These are phyloP conservation scores for Saccharomyces hybrid DNA, from an alignment of 1,139 yeast species.

Conservation along the genomic window DNA sequence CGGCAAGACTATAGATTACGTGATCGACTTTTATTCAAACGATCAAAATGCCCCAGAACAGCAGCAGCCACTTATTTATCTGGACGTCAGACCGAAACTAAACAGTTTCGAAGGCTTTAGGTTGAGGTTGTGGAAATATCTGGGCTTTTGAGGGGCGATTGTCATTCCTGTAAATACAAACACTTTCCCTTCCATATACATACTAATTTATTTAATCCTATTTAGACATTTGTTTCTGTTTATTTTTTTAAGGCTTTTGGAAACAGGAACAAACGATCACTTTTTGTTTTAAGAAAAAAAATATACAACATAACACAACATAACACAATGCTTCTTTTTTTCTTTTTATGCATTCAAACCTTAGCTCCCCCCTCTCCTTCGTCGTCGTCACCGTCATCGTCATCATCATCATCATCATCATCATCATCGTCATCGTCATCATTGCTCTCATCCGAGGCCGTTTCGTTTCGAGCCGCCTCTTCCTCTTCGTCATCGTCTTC, in stretches of 20 bases:
- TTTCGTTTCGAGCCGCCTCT: conserved; percentile 1
- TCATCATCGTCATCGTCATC: conserved; percentile 1
- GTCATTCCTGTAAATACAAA: neutral
- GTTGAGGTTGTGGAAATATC: conserved; percentile 52
- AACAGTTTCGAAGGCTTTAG: conserved; percentile 73
- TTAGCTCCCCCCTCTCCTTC: neutral
- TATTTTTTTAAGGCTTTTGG: neutral
- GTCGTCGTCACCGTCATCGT: conserved; percentile 1
- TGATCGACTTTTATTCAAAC: conserved; percentile 78
- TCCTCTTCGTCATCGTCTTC: conserved; percentile 11
- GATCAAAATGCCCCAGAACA: conserved; percentile 36
- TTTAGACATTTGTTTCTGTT: neutral
- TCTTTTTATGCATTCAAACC: neutral
- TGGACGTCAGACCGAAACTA: conserved; percentile 89
- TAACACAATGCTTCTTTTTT: neutral
- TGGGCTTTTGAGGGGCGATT: conserved; percentile 37
- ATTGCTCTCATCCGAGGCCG: conserved; percentile 4
- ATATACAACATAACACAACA: neutral
- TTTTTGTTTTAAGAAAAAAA: neutral
- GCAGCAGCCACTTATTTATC: conserved; percentile 48
- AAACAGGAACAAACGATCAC: neutral
- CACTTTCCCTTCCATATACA: neutral
- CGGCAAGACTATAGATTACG: conserved; percentile 78
- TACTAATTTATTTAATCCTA: neutral
- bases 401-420: too few species aligned